Conservation (phyloP, 352 stramenopile species). For the Pythium rishiriense region DNA sequence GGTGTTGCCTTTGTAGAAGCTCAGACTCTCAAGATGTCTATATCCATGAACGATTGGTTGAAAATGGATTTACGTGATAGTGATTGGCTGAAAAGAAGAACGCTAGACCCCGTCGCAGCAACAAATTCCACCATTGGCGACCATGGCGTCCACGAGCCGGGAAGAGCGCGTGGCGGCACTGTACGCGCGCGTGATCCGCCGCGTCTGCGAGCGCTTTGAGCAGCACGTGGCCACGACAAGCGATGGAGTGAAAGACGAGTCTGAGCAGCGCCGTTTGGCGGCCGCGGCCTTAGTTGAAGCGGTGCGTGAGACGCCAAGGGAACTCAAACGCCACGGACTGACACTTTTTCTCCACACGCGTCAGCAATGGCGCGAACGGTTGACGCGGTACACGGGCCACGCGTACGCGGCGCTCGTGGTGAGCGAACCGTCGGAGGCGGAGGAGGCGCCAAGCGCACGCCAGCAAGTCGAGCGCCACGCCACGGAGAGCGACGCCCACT, state of each 20-base stretch:
- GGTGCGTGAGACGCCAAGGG: not conserved
- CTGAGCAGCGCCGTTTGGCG: not conserved
- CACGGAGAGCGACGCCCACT: not conserved
- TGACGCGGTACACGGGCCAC: constrained; percentile 24
- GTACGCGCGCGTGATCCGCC: constrained; percentile 60
- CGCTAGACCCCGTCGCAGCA: no score
- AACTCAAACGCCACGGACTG: not conserved
- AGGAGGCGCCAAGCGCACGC: not conserved
- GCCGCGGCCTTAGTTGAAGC: constrained; percentile 2
- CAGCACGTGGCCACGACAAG: constrained; percentile 24
- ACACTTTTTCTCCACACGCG: not conserved
- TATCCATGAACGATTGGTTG: no score
- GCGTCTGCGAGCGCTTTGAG: constrained; percentile 51
- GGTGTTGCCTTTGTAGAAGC: no score
- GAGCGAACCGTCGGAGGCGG: not conserved
- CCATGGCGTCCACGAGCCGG: not conserved
- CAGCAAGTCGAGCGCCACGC: not conserved
- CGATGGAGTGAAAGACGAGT: constrained; percentile 34
- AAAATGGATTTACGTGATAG: not conserved
- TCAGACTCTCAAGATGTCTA: no score
- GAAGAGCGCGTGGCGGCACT: constrained; percentile 43
- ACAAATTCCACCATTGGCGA: no score
- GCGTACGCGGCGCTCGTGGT: not conserved
- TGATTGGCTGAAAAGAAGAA: not conserved
- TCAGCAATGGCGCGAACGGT: constrained; percentile 23